These are phyloP conservation scores for Gryganskiella cystojenkinii DNA, from an alignment of 192 early-diverging fungal genomes.

Conservation along the genomic window DNA sequence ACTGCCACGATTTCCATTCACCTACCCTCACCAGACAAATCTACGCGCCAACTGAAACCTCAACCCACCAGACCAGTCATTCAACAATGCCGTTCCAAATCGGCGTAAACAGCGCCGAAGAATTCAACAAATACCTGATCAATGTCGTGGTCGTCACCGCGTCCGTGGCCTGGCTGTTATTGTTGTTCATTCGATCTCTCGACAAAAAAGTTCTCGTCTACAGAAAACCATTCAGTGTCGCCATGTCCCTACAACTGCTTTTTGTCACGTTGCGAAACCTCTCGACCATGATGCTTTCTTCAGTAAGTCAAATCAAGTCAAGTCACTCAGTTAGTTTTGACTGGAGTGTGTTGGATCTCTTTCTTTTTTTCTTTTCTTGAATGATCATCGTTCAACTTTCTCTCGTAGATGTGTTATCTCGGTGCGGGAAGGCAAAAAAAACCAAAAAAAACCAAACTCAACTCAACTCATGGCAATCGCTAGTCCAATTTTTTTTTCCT, in stretches of 20 bases:
- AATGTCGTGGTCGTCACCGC: slow-evolving; percentile 33
- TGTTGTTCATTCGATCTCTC: slow-evolving; percentile 30
- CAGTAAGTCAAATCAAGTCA: slow-evolving; percentile 11
- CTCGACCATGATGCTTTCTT: slow-evolving; percentile 38
- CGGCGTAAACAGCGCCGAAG: slow-evolving; percentile 23
- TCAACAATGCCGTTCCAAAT: slow-evolving; percentile 23
- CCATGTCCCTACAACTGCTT: slow-evolving; percentile 41
- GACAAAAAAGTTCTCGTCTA: slow-evolving; percentile 24
- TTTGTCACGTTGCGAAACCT: slow-evolving; percentile 41
- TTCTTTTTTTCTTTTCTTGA: not conserved
- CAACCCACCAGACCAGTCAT: too few relatives aligned
- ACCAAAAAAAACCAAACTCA: not conserved
- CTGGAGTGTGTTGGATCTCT: not conserved
- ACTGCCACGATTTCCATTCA: too few relatives aligned
- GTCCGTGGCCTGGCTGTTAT: slow-evolving; percentile 23
- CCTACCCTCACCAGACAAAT: too few relatives aligned
- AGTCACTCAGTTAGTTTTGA: slow-evolving; percentile 1
- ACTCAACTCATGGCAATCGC: not conserved
- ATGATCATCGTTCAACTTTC: too few relatives aligned
- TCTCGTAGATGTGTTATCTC: not conserved
- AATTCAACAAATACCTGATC: slow-evolving; percentile 35
- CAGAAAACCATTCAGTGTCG: slow-evolving; percentile 37
- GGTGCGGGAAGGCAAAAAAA: not conserved
- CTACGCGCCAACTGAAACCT: not conserved
- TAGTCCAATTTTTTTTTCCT: too few relatives aligned